Conservation (phyloP, 2,329 filamentous ascomycete species). For the Aspergillus latus region DNA sequence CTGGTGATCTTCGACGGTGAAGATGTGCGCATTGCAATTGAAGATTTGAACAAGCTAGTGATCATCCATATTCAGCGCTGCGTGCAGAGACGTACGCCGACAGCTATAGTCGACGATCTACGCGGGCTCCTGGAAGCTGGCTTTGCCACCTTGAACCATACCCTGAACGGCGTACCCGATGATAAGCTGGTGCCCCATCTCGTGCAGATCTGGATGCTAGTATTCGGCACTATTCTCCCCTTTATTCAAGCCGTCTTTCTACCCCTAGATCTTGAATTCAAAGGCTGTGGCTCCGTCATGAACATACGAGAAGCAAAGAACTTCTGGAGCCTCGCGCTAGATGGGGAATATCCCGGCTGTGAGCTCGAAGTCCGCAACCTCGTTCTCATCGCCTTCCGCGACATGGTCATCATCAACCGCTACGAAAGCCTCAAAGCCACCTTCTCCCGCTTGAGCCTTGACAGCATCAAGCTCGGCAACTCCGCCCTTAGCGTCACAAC, state of each 20-base stretch:
- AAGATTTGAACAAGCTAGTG: conserved; percentile 65
- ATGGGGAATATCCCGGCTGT: conserved; percentile 48
- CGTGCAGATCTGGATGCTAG: conserved; percentile 91
- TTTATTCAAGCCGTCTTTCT: conserved; percentile 96
- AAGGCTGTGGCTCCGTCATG: conserved; percentile 78
- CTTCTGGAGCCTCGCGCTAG: conserved; percentile 78
- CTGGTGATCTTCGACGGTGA: conserved; percentile 66
- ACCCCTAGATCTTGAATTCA: conserved; percentile 89
- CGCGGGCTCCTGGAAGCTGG: conserved; percentile 66
- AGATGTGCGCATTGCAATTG: conserved; percentile 62
- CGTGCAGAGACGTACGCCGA: conserved; percentile 60
- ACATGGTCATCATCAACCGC: conserved; percentile 81
- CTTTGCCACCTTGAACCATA: conserved; percentile 82
- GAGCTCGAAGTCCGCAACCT: conserved; percentile 84
- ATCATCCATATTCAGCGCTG: conserved; percentile 63
- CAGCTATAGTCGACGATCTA: conserved; percentile 62
- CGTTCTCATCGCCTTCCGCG: conserved; percentile 82
- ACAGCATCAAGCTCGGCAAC: conserved; percentile 64
- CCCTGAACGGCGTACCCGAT: conserved; percentile 73
- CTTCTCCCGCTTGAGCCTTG: conserved; percentile 84
- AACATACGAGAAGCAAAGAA: conserved; percentile 75
- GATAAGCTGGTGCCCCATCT: conserved; percentile 86
- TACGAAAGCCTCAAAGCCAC: conserved; percentile 87
- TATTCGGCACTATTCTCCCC: conserved; percentile 84
- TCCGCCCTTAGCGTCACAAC: conserved; percentile 41